phyloP scores from a whole-genome alignment of 129 eudicot species.

The Arctium minus region DNA sequence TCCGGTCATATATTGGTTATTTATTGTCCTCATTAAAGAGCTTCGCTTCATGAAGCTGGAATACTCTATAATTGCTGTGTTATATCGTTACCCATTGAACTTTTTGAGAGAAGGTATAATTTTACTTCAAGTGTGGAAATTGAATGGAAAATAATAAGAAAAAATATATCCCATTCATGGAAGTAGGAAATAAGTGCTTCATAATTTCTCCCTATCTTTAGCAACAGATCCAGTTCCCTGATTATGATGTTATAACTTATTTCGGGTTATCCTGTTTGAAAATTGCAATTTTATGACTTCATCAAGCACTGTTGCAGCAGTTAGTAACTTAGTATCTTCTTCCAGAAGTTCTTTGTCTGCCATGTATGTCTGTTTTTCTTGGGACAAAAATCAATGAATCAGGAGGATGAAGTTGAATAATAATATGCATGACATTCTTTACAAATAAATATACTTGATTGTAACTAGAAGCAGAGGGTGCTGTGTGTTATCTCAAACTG shows the following conservation, averaged over 20 bases:
- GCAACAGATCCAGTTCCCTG: background rate
- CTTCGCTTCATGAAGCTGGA: too few species aligned
- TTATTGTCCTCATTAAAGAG: background rate
- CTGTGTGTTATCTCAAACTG: background rate
- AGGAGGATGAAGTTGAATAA: background rate
- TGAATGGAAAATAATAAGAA: background rate
- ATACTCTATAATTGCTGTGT: background rate
- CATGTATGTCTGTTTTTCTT: background rate
- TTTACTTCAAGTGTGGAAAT: background rate
- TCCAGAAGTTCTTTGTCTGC: background rate
- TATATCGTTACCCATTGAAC: too few species aligned
- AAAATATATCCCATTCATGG: background rate
- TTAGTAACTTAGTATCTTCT: background rate
- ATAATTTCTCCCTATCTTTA: background rate
- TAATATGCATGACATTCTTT: background rate
- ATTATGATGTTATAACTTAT: background rate
- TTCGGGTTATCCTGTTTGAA: background rate
- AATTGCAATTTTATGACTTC: background rate
- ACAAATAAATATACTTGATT: background rate
- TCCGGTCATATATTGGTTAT: background rate
- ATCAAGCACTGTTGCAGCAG: background rate
- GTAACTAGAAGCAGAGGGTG: background rate
- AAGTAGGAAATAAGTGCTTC: background rate
- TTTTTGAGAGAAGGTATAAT: background rate
- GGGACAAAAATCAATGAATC: background rate